Evolutionary conservation across 2,329 filamentous ascomycete genomes (phyloP), one percentile per base, ranked within the genome.

Genomic region (Epichloe elymi): DNA sequence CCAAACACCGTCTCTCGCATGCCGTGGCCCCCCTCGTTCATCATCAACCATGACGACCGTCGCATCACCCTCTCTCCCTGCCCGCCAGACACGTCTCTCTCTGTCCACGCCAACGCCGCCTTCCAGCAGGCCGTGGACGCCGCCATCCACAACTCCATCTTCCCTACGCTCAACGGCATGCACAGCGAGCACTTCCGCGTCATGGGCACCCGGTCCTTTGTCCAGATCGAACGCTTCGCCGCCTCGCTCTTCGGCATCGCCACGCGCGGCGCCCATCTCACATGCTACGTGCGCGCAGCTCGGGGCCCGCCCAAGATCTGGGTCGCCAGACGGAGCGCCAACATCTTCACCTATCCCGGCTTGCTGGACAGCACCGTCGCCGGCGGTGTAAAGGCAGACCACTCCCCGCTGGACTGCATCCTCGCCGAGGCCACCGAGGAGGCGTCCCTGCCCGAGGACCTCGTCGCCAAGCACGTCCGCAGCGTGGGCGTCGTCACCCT

Each of bases 301-400:
- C 60, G 68, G 8, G 72, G 62, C n/a, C 45, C 37, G 10, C 46
- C 86, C 50, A 79, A 74, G 57, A 74, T 91, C 33, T 93, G 87
- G 87, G 76, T 87, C 1, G 83, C 87, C 0, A 71, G 82, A 23
- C 72, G 87, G 15, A 78, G 82, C 45, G 70, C 66, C 46, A 76
- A 72, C 10, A 84, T 90, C 60, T 78, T 83, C 63, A 89, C 85
- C 0, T 90, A 86, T 58, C 82, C 82, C 0, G 78, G 80, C 3
- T 81, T 86, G 74, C 72, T 90, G 51, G 87, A 93, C 62, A 91
- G 88, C 60, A 85, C 85, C 6, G 87, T 90, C 14, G 87, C 86
- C 0, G 87, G 87, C 3, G 87, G 87, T 0, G 79, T 90, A 59
- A 78, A 82, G 50, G 78, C 83, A 0, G 76, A 77, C 1, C 79